Evolutionary conservation across 1,284 basidiomycete genomes (phyloP), one percentile per base, ranked within the genome.

Genomic region (Sporisorium reilianum): DNA sequence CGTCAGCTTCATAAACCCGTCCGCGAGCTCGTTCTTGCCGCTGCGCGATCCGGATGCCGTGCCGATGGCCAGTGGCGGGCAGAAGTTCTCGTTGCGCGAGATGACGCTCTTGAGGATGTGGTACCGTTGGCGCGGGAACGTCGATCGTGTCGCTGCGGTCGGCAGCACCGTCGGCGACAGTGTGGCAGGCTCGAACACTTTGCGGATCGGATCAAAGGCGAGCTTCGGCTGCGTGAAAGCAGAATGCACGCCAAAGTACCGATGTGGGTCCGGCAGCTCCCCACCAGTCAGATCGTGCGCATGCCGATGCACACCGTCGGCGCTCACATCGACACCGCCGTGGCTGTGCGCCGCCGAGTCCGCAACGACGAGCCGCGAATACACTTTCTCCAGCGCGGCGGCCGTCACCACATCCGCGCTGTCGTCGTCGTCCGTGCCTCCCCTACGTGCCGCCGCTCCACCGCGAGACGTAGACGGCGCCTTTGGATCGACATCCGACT

Each of bases 161-260:
- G 83, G 65, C 0, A 84, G 69, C n/a, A 80, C 53, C 12, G 71
- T 70, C 2, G 75, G 38, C 2, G 45, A 11, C 6, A 60, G 18
- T 44, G 52, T 23, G 42, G 56, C 51, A 20, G 63, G 56, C 78
- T 93, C 92, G 79, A 96, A 97, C 2, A 91, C 90, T 54, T 91
- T 91, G 65, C 93, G 88, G 77, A 95, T 91, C 23, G 88, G 87
- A 36, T 94, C 94, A 89, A 94, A 99, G 77, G 91, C 89, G 89
- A 94, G 93, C 10, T 90, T 87, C 0, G 96, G 96, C 93, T 98
- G 97, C 38, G 95, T 91, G 78, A 95, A 97, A 11, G 95, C 91
- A 83, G 97, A 90, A 36, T 98, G 87, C 63, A 98, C 88, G 73
- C 90, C 90, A 50, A 99, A 87, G 84, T 96, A 93, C 25, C 89